Percentiles rank a stretch among this genome's conserved stretches.
phyloP scores from a whole-genome alignment of 495 filamentous ascomycete genomes.

The Podospora pseudoanserina region DNA sequence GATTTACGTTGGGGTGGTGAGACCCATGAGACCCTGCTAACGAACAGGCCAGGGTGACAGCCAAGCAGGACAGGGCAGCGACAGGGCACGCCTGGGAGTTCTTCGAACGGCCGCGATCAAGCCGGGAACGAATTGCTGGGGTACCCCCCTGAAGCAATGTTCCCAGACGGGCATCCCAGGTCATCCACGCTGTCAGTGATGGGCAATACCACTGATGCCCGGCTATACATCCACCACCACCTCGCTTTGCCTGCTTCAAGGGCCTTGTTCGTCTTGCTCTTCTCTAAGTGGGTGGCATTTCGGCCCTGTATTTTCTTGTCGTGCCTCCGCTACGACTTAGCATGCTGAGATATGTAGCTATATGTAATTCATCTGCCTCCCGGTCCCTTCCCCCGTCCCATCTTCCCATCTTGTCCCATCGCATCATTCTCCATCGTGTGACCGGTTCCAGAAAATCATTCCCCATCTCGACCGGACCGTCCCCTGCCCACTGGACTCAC shows the following conservation, averaged over 20 bases:
- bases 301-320: slow-evolving; percentile 1
- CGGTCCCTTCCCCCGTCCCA: slow-evolving; percentile 12
- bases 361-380: slow-evolving; percentile 19
- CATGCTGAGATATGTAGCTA: slow-evolving; percentile 26
- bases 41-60: neutral
- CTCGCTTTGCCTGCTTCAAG: slow-evolving; percentile 8
- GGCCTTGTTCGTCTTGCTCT: neutral
- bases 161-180: slow-evolving; percentile 19
- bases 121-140: slow-evolving; percentile 6
- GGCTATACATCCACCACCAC: slow-evolving; percentile 16
- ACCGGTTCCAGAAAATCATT: slow-evolving; percentile 28
- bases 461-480: slow-evolving; percentile 17
- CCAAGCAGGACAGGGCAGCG: neutral
- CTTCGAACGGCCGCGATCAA: slow-evolving; percentile 16
- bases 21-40: neutral
- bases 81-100: neutral
- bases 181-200: slow-evolving; percentile 2
- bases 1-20: neutral
- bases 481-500: slow-evolving; percentile 5
- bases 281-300: neutral
- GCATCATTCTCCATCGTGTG: slow-evolving; percentile 25
- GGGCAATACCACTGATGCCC: slow-evolving; percentile 8
- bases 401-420: slow-evolving; percentile 21
- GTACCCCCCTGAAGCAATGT: neutral
- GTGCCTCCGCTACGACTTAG: slow-evolving; percentile 21